Conservation (phyloP, 2,329 filamentous ascomycete species). For the Pestalotiopsis fici region DNA sequence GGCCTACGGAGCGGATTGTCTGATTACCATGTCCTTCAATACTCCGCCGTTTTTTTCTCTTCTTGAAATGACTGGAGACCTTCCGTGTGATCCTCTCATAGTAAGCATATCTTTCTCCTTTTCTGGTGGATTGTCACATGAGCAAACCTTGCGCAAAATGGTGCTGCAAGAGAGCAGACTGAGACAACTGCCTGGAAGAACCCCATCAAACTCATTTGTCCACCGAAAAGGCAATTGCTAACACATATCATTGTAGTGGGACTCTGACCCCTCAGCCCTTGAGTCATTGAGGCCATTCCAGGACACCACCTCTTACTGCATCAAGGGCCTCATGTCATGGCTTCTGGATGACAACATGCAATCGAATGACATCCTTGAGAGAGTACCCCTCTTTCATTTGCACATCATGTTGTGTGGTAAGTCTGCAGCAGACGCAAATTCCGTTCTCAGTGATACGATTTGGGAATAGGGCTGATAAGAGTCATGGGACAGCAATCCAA, state of each 20-base stretch:
- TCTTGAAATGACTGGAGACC: constrained; percentile 12
- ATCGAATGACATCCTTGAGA: not conserved
- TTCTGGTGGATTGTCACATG: too few species aligned
- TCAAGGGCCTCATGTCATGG: not conserved
- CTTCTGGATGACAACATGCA: not conserved
- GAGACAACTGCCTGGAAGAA: too few species aligned
- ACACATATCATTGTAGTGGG: too few species aligned
- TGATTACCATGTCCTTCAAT: constrained; percentile 12
- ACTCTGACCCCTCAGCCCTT: not conserved
- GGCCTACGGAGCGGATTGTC: constrained; percentile 7
- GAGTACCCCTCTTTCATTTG: not conserved
- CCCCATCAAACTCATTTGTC: too few species aligned
- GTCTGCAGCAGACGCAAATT: not conserved
- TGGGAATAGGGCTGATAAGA: not conserved
- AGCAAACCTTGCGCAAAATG: too few species aligned
- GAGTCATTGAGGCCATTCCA: not conserved
- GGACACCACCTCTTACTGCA: not conserved
- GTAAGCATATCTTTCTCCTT: too few species aligned
- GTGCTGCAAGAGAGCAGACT: too few species aligned
- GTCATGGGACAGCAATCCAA: not conserved
- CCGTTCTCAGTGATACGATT: not conserved
- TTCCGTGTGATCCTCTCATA: constrained; percentile 6
- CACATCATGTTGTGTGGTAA: not conserved
- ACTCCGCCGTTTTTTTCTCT: constrained; percentile 6
- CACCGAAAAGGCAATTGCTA: too few species aligned